phyloP scores from a whole-genome alignment of 768 basidiomycete genomes.

The Leccinum obscurum region DNA sequence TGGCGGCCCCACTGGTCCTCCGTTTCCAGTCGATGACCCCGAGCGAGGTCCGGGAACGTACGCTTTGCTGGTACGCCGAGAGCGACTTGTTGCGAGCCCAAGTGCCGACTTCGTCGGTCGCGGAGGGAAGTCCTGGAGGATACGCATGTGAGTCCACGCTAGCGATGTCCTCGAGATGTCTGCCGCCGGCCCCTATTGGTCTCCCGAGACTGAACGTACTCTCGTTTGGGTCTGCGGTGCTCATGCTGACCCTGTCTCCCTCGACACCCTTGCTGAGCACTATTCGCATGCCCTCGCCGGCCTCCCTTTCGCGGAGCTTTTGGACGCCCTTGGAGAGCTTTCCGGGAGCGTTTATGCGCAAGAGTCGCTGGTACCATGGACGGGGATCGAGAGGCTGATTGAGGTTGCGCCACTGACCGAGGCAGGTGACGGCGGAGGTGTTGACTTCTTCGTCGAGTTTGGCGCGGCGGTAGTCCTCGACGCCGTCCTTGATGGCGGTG shows the following conservation, averaged over 20 bases:
- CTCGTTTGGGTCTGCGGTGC: conserved; percentile 44
- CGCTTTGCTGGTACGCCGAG: conserved; percentile 53
- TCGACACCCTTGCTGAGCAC: conserved; percentile 51
- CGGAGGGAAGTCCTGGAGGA: conserved; percentile 45
- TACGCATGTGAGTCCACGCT: conserved; percentile 68
- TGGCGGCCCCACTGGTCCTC: conserved; percentile 65
- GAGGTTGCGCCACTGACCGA: conserved; percentile 87
- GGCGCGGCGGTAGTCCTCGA: conserved; percentile 95
- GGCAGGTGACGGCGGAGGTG: conserved; percentile 87
- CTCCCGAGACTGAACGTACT: conserved; percentile 43
- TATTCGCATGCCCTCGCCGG: conserved; percentile 61
- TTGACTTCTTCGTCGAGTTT: conserved; percentile 91
- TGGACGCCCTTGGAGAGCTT: conserved; percentile 82
- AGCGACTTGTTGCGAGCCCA: conserved; percentile 43
- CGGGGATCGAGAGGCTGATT: conserved; percentile 83
- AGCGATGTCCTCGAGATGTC: conserved; percentile 65
- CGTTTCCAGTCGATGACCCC: conserved; percentile 85
- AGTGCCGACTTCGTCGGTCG: conserved; percentile 31
- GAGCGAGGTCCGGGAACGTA: conserved; percentile 52
- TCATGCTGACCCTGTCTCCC: conserved; percentile 39
- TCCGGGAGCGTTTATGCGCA: conserved; percentile 70
- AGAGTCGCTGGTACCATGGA: conserved; percentile 65
- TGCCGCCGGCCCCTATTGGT: conserved; percentile 43
- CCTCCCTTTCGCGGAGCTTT: conserved; percentile 82
- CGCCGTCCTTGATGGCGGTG: conserved; percentile 92